Evolutionary conservation across 2,329 filamentous ascomycete genomes (phyloP).

Genomic region (Zymoseptoria pseudotritici): DNA sequence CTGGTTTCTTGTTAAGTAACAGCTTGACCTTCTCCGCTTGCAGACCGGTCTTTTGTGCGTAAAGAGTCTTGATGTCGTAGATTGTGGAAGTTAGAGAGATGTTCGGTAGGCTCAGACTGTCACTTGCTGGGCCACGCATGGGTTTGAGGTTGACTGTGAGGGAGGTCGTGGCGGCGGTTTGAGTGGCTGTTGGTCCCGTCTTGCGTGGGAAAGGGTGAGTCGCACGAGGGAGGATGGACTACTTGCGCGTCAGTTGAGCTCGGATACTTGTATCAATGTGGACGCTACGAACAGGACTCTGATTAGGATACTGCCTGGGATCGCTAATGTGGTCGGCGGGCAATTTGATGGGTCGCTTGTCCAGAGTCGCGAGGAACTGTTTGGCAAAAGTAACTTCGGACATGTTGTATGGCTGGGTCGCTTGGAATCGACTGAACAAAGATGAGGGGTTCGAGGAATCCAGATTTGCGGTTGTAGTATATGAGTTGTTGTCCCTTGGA

Average conservation of each 20-base stretch:
- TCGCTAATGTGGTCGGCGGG: constrained; percentile 88
- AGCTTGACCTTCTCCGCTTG: constrained; percentile 76
- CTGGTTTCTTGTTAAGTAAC: constrained; percentile 79
- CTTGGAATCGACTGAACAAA: constrained; percentile 23
- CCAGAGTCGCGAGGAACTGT: constrained; percentile 71
- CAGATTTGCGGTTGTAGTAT: constrained; percentile 4
- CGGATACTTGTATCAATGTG: background rate
- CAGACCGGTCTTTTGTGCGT: constrained; percentile 57
- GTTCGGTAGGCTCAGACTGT: constrained; percentile 57
- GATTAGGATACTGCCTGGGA: constrained; percentile 66
- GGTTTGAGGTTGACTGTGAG: constrained; percentile 62
- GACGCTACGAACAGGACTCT: constrained; percentile 58
- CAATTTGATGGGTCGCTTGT: constrained; percentile 71
- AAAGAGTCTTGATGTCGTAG: constrained; percentile 66
- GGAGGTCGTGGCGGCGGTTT: constrained; percentile 32
- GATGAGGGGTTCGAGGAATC: constrained; percentile 11
- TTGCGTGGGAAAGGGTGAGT: constrained; percentile 46
- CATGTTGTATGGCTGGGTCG: constrained; percentile 55
- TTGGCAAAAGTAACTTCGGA: constrained; percentile 57
- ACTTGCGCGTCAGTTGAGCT: constrained; percentile 1
- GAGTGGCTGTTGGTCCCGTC: constrained; percentile 35
- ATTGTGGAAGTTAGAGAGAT: constrained; percentile 64
- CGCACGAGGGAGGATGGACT: constrained; percentile 67
- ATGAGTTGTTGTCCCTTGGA: background rate
- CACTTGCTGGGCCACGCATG: constrained; percentile 53